These are phyloP conservation scores for Lactarius sp. DNA, from an alignment of 768 basidiomycete genomes.

Conservation along the genomic window DNA sequence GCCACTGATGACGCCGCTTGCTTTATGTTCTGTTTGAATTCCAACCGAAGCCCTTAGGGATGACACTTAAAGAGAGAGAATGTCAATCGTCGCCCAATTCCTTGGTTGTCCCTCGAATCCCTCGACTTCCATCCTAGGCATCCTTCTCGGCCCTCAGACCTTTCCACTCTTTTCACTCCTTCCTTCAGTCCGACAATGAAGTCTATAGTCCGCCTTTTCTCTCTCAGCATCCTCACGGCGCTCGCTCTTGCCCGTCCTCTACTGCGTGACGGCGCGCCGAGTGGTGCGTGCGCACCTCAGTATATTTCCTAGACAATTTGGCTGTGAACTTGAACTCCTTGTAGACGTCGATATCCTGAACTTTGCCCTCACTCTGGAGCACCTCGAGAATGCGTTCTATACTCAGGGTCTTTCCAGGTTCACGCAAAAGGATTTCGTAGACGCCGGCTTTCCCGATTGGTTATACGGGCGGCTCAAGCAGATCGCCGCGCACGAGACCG, in stretches of 20 bases:
- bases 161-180: constrained; percentile 18
- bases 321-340: background rate
- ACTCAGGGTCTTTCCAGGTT: constrained; percentile 34
- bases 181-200: constrained; percentile 12
- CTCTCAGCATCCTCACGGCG: background rate
- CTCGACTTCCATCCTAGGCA: constrained; percentile 8
- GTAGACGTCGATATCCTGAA: constrained; percentile 32
- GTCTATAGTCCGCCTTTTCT: background rate
- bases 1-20: no score
- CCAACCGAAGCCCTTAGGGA: background rate
- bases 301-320: background rate
- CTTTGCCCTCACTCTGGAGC: constrained; percentile 36
- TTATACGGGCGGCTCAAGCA: constrained; percentile 35
- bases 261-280: constrained; percentile 10
- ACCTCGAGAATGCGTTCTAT: constrained; percentile 37
- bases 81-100: background rate
- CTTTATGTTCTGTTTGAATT: background rate
- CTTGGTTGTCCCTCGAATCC: constrained; percentile 12
- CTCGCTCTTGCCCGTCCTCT: constrained; percentile 16
- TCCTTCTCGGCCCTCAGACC: background rate
- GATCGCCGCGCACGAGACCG: constrained; percentile 40
- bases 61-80: constrained; percentile 8
- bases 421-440: constrained; percentile 35
- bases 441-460: constrained; percentile 36
- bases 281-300: constrained; percentile 9